Evolutionary conservation across 768 basidiomycete species (phyloP), one percentile per base, ranked within the genome.

Genomic region (Rhodotorula diobovata): DNA sequence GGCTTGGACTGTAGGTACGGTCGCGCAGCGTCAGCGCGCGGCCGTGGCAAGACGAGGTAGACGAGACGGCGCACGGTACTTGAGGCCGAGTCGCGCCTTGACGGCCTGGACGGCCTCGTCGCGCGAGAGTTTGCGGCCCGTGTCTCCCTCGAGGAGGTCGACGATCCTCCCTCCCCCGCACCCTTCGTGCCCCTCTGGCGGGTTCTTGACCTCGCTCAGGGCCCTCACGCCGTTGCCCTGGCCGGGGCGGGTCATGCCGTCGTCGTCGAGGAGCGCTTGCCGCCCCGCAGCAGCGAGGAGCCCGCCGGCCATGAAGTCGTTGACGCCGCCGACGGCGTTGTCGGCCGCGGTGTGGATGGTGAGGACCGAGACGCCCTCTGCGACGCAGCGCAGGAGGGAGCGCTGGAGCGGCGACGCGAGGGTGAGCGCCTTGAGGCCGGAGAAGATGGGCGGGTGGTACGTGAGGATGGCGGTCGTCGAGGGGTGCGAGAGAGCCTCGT

Each of bases 331-430:
- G 76, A 85, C 84, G 2, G 90, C 87, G n/a, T 84, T 84, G 81
- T 98, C 95, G 28, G 96, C 84, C 0, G 91, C 86, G 0, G 90
- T 91, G 81, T 98, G 95, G 5, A 95, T 92, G 51, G 85, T 85
- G 81, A 90, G 95, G 10, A 97, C 85, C 2, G 89, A 89, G 66
- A 97, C 88, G 1, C 94, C 94, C 16, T 86, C 83, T 0, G 90
- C 88, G 1, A 88, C 88, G 71, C 93, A 91, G 66, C 83, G 85
- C 11, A 98, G 85, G 34, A 98, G 84, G 9, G 89, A 89, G 4
- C 85, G 80, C 81, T 95, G 93, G 16, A 97, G 83, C 0, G 92
- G 86, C 70, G 87, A 89, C 48, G 85, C 79, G 66, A 94, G 85
- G 0, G 90, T 93, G 71, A 98, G 72, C 37, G 91, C 87, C 53